Evolutionary conservation across 2,329 filamentous ascomycete species (phyloP).

Genomic region (Metarhizium robertsii): DNA sequence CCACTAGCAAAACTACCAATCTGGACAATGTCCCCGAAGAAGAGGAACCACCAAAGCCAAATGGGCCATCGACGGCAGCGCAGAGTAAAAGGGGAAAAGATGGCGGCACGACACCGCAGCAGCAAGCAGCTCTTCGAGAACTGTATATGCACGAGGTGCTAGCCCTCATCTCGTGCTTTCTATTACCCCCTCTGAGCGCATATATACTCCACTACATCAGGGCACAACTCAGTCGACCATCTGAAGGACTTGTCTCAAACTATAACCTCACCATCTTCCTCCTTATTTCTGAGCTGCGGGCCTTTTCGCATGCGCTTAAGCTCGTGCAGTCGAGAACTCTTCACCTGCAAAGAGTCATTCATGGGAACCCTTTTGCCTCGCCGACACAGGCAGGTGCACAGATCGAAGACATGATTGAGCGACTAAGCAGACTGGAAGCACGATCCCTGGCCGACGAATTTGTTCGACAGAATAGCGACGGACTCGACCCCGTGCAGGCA

Average conservation of each 20-base stretch:
- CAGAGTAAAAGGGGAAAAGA: neutral
- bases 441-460: slow-evolving; percentile 25
- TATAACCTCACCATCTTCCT: slow-evolving; percentile 91
- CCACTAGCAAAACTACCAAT: slow-evolving; percentile 35
- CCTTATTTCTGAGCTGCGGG: slow-evolving; percentile 76
- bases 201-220: slow-evolving; percentile 77
- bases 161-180: slow-evolving; percentile 70
- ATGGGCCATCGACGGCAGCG: neutral
- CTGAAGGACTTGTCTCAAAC: slow-evolving; percentile 81
- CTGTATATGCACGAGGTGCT: slow-evolving; percentile 66
- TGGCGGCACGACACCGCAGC: slow-evolving; percentile 15
- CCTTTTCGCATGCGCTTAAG: slow-evolving; percentile 71
- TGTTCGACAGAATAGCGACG: slow-evolving; percentile 16
- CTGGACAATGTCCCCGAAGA: slow-evolving; percentile 24
- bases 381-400: slow-evolving; percentile 26
- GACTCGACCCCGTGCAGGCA: slow-evolving; percentile 21
- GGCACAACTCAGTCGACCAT: slow-evolving; percentile 69
- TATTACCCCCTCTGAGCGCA: slow-evolving; percentile 69
- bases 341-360: slow-evolving; percentile 68
- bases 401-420: slow-evolving; percentile 49
- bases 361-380: slow-evolving; percentile 35
- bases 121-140: slow-evolving; percentile 43
- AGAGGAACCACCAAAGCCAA: neutral
- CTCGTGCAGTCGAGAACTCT: slow-evolving; percentile 72
- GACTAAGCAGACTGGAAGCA: slow-evolving; percentile 62